Evolutionary conservation across 306 rosid species (phyloP).

Genomic region (Castanea sativa): DNA sequence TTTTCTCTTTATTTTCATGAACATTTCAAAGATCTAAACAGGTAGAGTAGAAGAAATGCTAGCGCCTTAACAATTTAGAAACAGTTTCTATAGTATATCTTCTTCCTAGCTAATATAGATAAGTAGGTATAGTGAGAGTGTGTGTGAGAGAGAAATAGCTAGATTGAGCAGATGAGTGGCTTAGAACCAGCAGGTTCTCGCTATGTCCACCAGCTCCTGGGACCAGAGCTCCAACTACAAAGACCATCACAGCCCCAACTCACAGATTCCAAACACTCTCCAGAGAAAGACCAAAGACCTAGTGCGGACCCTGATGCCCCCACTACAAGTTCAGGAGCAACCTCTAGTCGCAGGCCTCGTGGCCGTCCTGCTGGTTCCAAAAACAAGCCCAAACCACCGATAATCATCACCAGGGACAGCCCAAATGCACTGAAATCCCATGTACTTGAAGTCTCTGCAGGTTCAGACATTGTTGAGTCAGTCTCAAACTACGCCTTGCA

Average conservation of each 20-base stretch:
- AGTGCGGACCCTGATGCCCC: conserved; percentile 11
- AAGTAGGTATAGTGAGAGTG: not conserved
- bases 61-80: not conserved
- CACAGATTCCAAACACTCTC: conserved; percentile 9
- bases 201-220: conserved; percentile 25
- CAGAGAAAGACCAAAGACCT: conserved; percentile 9
- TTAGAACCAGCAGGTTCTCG: conserved; percentile 23
- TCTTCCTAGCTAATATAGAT: not conserved
- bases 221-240: conserved; percentile 33
- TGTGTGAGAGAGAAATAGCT: not conserved
- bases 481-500: conserved; percentile 27
- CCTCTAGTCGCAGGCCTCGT: conserved; percentile 22
- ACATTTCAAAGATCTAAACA: too few relatives aligned
- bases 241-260: conserved; percentile 20
- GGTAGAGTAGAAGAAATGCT: not conserved
- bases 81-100: not conserved
- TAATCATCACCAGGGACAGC: conserved; percentile 27
- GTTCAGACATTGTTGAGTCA: conserved; percentile 35
- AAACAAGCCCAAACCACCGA: conserved; percentile 35
- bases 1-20: too few relatives aligned
- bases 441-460: conserved; percentile 28
- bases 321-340: conserved; percentile 21
- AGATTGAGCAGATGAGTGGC: conserved; percentile 20
- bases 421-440: conserved; percentile 38
- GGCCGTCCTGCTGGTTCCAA: conserved; percentile 40